Evolutionary conservation across 1,284 basidiomycete genomes (phyloP).

Genomic region (Ganoderma sp.): DNA sequence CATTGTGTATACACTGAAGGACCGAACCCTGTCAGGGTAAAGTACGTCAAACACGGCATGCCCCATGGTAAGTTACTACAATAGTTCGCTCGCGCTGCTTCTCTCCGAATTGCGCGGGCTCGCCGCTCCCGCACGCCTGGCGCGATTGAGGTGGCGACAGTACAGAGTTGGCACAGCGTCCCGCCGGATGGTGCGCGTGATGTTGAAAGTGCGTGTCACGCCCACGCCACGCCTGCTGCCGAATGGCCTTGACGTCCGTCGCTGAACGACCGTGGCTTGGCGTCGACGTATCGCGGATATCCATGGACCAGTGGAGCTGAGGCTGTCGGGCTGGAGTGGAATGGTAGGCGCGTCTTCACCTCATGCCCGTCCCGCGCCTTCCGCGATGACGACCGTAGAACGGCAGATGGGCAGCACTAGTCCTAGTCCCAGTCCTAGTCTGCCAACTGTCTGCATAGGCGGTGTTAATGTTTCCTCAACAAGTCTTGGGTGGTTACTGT

Average conservation of each 20-base stretch:
- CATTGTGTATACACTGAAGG: not conserved
- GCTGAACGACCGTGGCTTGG: not conserved
- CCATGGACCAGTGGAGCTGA: too few relatives aligned
- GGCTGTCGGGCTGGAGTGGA: not conserved
- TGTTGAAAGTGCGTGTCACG: not conserved
- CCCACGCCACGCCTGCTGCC: not conserved
- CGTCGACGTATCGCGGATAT: not conserved
- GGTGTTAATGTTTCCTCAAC: not conserved
- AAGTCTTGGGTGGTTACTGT: too few relatives aligned
- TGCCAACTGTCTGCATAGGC: not conserved
- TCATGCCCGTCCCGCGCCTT: not conserved
- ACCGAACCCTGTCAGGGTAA: not conserved
- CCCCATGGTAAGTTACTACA: too few relatives aligned
- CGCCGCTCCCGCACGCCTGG: not conserved
- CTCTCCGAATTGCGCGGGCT: not conserved
- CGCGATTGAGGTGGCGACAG: not conserved
- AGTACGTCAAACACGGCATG: not conserved
- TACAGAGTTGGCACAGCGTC: not conserved
- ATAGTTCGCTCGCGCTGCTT: not conserved
- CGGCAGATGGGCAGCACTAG: not conserved
- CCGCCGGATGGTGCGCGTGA: not conserved
- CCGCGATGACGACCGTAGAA: conserved; percentile 2
- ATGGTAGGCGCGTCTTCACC: not conserved
- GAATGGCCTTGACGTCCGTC: not conserved
- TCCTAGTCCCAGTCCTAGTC: too few relatives aligned